A percentile compares a stretch with the other conserved stretches of the same genome.
Conservation (phyloP, 1,139 yeast species). For the Meyerozyma sp. region DNA sequence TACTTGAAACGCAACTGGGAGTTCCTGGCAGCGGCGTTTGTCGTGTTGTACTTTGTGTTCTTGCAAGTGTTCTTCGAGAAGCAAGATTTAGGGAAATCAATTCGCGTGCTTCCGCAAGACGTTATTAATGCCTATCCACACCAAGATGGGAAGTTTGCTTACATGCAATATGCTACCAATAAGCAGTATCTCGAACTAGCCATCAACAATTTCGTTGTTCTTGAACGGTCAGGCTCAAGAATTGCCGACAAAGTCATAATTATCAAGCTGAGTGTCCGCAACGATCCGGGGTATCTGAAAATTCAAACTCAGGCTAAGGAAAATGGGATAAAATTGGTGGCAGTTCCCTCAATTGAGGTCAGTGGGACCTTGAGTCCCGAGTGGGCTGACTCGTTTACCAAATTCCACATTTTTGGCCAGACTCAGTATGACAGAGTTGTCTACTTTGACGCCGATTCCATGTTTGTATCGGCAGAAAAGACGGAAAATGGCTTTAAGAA, state of each 20-base stretch:
- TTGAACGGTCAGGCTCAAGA: slow-evolving; percentile 17
- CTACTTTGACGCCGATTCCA: slow-evolving; percentile 41
- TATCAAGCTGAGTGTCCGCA: slow-evolving; percentile 12
- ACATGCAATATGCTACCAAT: slow-evolving; percentile 35
- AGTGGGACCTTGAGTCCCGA: slow-evolving; percentile 16
- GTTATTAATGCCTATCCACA: slow-evolving; percentile 11
- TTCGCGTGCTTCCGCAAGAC: slow-evolving; percentile 20
- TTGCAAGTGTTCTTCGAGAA: slow-evolving; percentile 9
- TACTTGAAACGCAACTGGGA: slow-evolving; percentile 18
- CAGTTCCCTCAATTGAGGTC: slow-evolving; percentile 14
- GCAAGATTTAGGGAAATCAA: slow-evolving; percentile 11
- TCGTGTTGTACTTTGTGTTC: slow-evolving; percentile 18
- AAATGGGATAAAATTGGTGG: slow-evolving; percentile 15
- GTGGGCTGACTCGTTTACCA: slow-evolving; percentile 54
- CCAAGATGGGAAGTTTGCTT: slow-evolving; percentile 16
- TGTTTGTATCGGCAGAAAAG: slow-evolving; percentile 16
- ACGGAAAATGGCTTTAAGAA: slow-evolving; percentile 7
- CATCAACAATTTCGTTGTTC: slow-evolving; percentile 22
- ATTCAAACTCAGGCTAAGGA: slow-evolving; percentile 5
- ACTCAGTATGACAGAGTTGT: slow-evolving; percentile 37
- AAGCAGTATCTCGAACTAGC: slow-evolving; percentile 29
- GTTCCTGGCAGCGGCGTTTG: slow-evolving; percentile 18
- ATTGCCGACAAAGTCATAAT: slow-evolving; percentile 23
- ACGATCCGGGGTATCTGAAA: slow-evolving; percentile 5
- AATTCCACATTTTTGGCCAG: slow-evolving; percentile 47